A percentile compares a stretch with the other conserved stretches of the same genome.
Evolutionary conservation across 768 basidiomycete genomes (phyloP).

Genomic region (Pleurotus tuber-regium): DNA sequence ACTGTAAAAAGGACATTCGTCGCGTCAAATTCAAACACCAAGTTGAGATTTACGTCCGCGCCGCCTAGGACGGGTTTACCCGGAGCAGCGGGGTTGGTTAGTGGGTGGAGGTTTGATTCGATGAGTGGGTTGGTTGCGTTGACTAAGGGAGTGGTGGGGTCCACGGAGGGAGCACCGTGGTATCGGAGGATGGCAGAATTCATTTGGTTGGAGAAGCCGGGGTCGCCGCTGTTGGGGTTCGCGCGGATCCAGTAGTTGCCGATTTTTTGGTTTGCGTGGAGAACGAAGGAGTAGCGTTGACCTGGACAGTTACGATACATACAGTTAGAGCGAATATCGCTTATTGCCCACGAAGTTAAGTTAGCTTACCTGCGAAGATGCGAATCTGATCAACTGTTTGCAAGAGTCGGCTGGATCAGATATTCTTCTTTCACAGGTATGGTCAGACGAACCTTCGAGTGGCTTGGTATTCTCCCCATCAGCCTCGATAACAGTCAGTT

Average conservation of each 20-base stretch:
- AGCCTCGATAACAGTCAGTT: slow-evolving; percentile 39
- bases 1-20: slow-evolving; percentile 23
- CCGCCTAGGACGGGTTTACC: slow-evolving; percentile 22
- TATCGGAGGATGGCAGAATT: slow-evolving; percentile 44
- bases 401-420: slow-evolving; percentile 26
- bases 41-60: slow-evolving; percentile 12
- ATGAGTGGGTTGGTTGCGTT: slow-evolving; percentile 19
- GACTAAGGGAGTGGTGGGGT: slow-evolving; percentile 25
- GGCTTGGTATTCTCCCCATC: slow-evolving; percentile 34
- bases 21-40: background rate
- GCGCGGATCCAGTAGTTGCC: slow-evolving; percentile 35
- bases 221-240: slow-evolving; percentile 22
- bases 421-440: too few relatives aligned
- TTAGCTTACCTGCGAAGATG: background rate
- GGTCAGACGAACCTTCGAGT: slow-evolving; percentile 12
- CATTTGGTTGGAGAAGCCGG: slow-evolving; percentile 27
- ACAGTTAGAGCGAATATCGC: too few relatives aligned
- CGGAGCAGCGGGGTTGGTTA: slow-evolving; percentile 24
- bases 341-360: background rate
- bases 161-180: slow-evolving; percentile 22
- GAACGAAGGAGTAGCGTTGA: slow-evolving; percentile 41
- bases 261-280: slow-evolving; percentile 17
- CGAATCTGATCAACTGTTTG: too few relatives aligned
- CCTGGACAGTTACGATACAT: slow-evolving; percentile 27
- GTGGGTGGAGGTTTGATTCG: slow-evolving; percentile 24